Conservation (phyloP, 78 protist species). For the Cavenderia fasciculata region DNA sequence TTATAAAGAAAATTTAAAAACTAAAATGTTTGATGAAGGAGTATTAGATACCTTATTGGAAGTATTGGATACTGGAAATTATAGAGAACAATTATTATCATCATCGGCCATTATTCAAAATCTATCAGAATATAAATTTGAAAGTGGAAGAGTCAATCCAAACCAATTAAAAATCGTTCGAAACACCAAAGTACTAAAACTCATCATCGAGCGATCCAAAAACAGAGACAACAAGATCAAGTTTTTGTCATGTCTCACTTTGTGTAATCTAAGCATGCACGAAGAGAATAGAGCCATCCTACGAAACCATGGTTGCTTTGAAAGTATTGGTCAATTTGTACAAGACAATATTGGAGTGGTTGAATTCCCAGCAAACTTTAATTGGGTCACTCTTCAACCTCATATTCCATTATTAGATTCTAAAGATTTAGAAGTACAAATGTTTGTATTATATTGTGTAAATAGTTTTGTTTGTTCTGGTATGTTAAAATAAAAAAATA, state of each 20-base stretch:
- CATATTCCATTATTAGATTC: conserved; percentile 10
- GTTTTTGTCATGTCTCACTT: conserved; percentile 38
- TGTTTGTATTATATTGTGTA: conserved; percentile 56
- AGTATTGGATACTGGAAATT: conserved; percentile 5
- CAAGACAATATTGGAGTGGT: background rate
- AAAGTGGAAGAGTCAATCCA: conserved; percentile 38
- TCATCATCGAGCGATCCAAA: conserved; percentile 9
- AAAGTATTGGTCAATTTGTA: background rate
- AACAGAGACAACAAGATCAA: conserved; percentile 29
- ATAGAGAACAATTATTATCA: background rate
- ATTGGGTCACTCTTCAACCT: conserved; percentile 72
- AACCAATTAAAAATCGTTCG: conserved; percentile 43
- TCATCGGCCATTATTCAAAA: conserved; percentile 64
- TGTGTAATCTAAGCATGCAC: conserved; percentile 63
- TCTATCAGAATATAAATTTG: conserved; percentile 53
- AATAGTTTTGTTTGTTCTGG: conserved; percentile 17
- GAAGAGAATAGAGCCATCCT: conserved; percentile 32
- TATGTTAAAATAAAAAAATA: background rate
- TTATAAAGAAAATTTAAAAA: conserved; percentile 34
- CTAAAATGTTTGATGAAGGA: conserved; percentile 59
- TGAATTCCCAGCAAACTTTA: conserved; percentile 32
- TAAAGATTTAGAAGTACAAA: conserved; percentile 33
- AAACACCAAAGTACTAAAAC: background rate
- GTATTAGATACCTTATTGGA: conserved; percentile 3
- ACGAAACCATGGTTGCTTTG: conserved; percentile 1